Conservation (phyloP, 768 basidiomycete genomes). For the Tylopilus felleus region DNA sequence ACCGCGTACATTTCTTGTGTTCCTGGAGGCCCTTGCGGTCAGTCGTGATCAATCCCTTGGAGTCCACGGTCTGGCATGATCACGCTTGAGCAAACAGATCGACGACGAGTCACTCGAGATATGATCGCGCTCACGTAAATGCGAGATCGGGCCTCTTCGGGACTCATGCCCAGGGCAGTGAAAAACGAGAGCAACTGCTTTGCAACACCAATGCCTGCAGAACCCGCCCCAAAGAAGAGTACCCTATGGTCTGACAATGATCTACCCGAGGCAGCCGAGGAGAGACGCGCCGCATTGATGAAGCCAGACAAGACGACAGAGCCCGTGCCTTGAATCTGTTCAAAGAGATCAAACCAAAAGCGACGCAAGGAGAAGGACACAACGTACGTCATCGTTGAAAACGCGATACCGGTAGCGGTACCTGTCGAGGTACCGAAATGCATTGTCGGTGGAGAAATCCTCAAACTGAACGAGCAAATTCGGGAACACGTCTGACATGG, state of each 20-base stretch:
- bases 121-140: conserved; percentile 53
- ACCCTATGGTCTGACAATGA: conserved; percentile 48
- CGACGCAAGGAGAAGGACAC: neutral
- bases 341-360: conserved; percentile 1
- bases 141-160: conserved; percentile 60
- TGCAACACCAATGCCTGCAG: conserved; percentile 53
- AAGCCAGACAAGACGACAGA: conserved; percentile 75
- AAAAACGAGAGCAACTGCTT: conserved; percentile 49
- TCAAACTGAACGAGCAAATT: conserved; percentile 70
- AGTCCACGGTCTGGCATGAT: conserved; percentile 59
- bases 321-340: conserved; percentile 67
- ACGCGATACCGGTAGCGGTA: conserved; percentile 56
- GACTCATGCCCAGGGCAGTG: conserved; percentile 51
- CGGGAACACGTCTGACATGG: conserved; percentile 63
- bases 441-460: conserved; percentile 77
- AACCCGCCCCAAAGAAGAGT: conserved; percentile 57
- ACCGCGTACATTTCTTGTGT: conserved; percentile 64
- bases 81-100: conserved; percentile 11
- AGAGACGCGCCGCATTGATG: conserved; percentile 64
- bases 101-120: neutral
- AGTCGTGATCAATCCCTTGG: conserved; percentile 71
- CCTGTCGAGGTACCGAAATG: conserved; percentile 67
- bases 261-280: conserved; percentile 43
- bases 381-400: conserved; percentile 72
- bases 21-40: conserved; percentile 64